Conservation (phyloP, 768 basidiomycete genomes). For the Leucosporidium scottii region DNA sequence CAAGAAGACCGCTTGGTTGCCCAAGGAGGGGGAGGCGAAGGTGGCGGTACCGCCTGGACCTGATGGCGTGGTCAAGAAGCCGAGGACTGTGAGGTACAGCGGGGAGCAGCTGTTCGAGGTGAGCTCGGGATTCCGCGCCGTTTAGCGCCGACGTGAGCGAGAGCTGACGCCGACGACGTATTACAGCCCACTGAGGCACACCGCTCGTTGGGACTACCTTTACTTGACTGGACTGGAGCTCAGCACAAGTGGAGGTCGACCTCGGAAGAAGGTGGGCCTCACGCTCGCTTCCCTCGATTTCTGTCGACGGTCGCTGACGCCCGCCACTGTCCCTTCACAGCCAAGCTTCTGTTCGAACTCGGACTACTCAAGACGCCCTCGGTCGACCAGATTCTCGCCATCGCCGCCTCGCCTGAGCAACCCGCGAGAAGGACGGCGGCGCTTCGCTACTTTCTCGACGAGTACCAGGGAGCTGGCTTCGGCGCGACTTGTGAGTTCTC, state of each 20-base stretch:
- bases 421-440: constrained; percentile 53
- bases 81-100: constrained; percentile 51
- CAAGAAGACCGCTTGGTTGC: constrained; percentile 65
- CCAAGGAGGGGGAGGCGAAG: constrained; percentile 37
- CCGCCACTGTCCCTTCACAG: too few relatives aligned
- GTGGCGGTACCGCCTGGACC: constrained; percentile 47
- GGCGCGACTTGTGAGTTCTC: constrained; percentile 30
- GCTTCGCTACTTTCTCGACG: constrained; percentile 74
- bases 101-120: constrained; percentile 73
- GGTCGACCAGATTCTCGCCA: constrained; percentile 56
- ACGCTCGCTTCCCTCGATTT: too few relatives aligned
- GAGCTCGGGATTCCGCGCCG: constrained; percentile 48
- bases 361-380: constrained; percentile 56
- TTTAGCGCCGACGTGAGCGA: constrained; percentile 51
- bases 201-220: constrained; percentile 64
- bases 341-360: constrained; percentile 66
- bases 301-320: too few relatives aligned
- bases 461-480: constrained; percentile 53
- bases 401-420: constrained; percentile 55
- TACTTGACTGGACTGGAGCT: constrained; percentile 72
- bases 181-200: constrained; percentile 57
- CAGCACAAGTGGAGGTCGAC: constrained; percentile 67
- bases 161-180: neutral
- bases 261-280: constrained; percentile 83
- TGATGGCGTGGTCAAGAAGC: constrained; percentile 20